Evolutionary conservation across 1,139 yeast species (phyloP), one percentile per base, ranked within the genome.

Genomic region (Blastobotrys buckinghamii): DNA sequence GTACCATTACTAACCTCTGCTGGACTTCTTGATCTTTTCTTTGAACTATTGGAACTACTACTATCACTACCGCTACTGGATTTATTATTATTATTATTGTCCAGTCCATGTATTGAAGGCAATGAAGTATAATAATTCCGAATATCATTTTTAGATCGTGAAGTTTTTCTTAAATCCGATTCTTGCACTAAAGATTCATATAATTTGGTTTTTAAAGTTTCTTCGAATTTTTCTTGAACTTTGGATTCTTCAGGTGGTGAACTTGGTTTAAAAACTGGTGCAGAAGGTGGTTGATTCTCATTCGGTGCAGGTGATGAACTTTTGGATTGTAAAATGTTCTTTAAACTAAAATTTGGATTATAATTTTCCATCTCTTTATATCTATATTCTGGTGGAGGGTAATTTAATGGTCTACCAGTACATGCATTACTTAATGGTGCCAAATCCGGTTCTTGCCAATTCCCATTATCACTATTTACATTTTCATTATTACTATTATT

Each of bases 401-500:
- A 72, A 53, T 79, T 88, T 45, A 85, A 64, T 2, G 90, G 83
- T 37, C 77, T 71, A 1, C 95, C 95, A 0, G 89, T 81, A 43
- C 77, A 77, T 24, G 72, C 69, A 2, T 83, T 77, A 16, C 62
- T 62, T 0, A 82, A 79, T 20, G 69, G 72, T 0, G 81, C 77
- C 33, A 75, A 64, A 9, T 72, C 73, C 0, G 92, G 90, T 60
- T 84, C 92, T 13, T 68, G 63, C 69, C 83, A 70, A n/a, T n/a
- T n/a, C n/a, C n/a, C 13, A 15, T 34, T 34, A 12, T 5, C 7
- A 5, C 24, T 29, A 6, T 29, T 5, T 29, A 29, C 9, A 6
- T 29, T 15, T 6, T 10, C n/a, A n/a, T n/a, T n/a, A n/a, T n/a
- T n/a, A n/a, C n/a, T n/a, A 19, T 16, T 6, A 36, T 27, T 10